Conservation (phyloP, 257 asterid species). For the Paulownia fortunei region DNA sequence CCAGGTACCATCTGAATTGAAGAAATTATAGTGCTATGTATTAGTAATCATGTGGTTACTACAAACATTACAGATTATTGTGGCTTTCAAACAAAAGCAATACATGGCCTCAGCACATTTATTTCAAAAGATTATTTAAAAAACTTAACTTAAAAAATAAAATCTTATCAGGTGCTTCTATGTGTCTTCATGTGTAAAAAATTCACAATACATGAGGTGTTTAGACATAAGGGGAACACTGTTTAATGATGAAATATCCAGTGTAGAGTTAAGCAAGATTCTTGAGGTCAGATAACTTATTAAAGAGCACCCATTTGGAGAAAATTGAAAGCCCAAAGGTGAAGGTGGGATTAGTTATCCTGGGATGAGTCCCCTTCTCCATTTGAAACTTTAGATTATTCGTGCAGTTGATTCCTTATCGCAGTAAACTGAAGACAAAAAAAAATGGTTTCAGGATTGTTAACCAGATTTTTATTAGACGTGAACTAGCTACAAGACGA, state of each 20-base stretch:
- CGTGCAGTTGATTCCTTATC: not conserved
- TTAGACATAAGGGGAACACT: not conserved
- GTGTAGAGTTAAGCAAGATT: not conserved
- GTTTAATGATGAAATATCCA: not conserved
- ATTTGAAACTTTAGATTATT: conserved; percentile 7
- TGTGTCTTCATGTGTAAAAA: not conserved
- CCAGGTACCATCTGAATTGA: not conserved
- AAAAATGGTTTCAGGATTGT: conserved; percentile 6
- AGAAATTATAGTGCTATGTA: not conserved
- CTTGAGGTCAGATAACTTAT: not conserved
- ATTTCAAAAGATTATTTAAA: not conserved
- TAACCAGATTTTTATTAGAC: conserved; percentile 7
- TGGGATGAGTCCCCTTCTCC: not conserved
- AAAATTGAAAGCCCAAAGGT: not conserved
- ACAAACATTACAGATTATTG: not conserved
- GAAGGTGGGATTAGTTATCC: conserved; percentile 4
- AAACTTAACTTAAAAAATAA: not conserved
- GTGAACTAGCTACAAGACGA: conserved; percentile 5
- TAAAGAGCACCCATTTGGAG: not conserved
- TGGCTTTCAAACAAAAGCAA: conserved; percentile 2
- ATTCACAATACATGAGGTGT: not conserved
- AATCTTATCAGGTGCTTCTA: not conserved
- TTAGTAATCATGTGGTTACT: not conserved
- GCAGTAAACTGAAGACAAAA: conserved; percentile 11
- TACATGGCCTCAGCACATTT: not conserved